Base-by-base conservation (phyloP, 495 filamentous ascomycete genomes). In the Xanthoparmelia taractica region DNA sequence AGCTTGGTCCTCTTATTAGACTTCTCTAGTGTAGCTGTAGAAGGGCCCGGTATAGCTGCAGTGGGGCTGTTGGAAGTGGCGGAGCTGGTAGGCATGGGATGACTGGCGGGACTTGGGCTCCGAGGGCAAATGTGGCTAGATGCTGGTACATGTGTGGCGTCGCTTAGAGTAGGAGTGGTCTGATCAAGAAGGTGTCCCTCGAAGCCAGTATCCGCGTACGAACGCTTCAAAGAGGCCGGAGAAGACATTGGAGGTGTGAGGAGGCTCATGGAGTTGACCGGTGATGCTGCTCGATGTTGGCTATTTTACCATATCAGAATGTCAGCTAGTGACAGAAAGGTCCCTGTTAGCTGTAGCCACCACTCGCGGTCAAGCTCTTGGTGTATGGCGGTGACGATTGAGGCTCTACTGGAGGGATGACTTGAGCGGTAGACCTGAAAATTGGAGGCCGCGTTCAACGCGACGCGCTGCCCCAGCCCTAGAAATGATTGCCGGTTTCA, bases 1-100 rank as follows among this genome's bases (percentile, higher is more conserved):
- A 84, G 72, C 72, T 84, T 85, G 60, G 76, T 75, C 65, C 78
- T 82, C 66, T 83, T 87, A 12, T 69, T 56, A 50, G 69, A 61
- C 0, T 71, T 40, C 5, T 65, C 37, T 2, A 43, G 18, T 45
- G 47, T 43, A 23, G 72, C 70, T 12, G 59, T 11, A 5, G 50
- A 33, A 33, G 50, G 11, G 15, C 8, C 52, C 4, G 27, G 27
- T 1, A 15, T 17, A 36, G 29, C 10, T 27, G 38, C 8, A 6
- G 29, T 38, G 25, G 17, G 10, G 48, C 33, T 12, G 25, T 52
- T 37, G 31, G 25, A 27, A 20, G 5, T 12, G 1, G 36, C 27
- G 48, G 6, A 23, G 25, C 36, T 34, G n/a, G 57, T 27, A 37
- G 36, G 2, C 12, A 36, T 34, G 33, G n/a, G 23, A 40, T n/a